phyloP scores from a whole-genome alignment of 2,329 filamentous ascomycete species.

The Chaetomium strumarium region DNA sequence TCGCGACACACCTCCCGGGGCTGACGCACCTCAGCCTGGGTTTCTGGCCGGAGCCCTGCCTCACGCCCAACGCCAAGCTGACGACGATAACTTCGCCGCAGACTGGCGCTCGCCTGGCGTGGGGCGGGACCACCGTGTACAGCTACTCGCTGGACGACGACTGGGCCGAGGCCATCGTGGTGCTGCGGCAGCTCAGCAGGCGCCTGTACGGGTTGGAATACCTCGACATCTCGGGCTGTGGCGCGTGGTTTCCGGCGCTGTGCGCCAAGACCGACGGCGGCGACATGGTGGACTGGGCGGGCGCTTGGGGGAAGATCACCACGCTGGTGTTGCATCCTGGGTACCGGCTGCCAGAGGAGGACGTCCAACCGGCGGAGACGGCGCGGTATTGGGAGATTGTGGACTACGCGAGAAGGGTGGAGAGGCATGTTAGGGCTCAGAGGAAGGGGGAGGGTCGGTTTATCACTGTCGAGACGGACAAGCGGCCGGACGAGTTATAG shows the following conservation, averaged over 20 bases:
- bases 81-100: constrained; percentile 41
- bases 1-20: constrained; percentile 46
- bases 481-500: background rate
- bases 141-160: constrained; percentile 53
- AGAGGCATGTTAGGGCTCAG: constrained; percentile 42
- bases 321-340: constrained; percentile 42
- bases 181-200: constrained; percentile 50
- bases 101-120: constrained; percentile 39
- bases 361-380: constrained; percentile 6
- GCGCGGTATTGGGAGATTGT: constrained; percentile 30
- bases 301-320: constrained; percentile 48
- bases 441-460: constrained; percentile 44
- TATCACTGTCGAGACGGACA: constrained; percentile 36
- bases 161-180: constrained; percentile 52
- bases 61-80: constrained; percentile 49
- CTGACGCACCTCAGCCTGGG: constrained; percentile 57
- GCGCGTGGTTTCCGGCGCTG: constrained; percentile 48
- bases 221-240: constrained; percentile 56
- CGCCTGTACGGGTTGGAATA: constrained; percentile 54
- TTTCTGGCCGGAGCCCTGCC: constrained; percentile 55
- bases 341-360: constrained; percentile 31
- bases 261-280: constrained; percentile 31
- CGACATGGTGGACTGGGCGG: constrained; percentile 46
- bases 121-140: constrained; percentile 51
- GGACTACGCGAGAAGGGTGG: constrained; percentile 36